phyloP scores from a whole-genome alignment of 352 stramenopile species.

The Phytopythium sindhum region DNA sequence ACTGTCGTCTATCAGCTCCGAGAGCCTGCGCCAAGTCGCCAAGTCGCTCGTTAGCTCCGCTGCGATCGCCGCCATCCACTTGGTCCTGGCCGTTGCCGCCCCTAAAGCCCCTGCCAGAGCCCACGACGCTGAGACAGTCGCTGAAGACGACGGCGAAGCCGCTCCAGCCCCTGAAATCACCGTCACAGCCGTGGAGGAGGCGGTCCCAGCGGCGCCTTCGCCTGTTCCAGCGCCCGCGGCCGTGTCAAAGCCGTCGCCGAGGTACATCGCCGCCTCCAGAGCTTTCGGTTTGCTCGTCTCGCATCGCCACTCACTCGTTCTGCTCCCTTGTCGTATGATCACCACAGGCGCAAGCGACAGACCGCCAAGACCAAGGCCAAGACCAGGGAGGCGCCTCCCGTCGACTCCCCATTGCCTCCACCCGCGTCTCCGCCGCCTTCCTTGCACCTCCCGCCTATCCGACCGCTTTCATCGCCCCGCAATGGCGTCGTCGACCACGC shows the following conservation, averaged over 20 bases:
- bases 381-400: background rate
- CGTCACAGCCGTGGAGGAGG: background rate
- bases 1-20: background rate
- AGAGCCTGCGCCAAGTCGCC: background rate
- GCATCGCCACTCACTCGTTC: background rate
- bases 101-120: background rate
- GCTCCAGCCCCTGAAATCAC: background rate
- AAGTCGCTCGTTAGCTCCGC: background rate
- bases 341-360: slow-evolving; percentile 1
- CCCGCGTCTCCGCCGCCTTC: background rate
- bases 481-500: background rate
- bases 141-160: background rate
- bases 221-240: background rate
- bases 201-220: background rate
- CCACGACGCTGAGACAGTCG: background rate
- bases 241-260: background rate
- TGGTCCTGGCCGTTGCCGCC: background rate
- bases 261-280: background rate
- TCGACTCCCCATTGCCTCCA: background rate
- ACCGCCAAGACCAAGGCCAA: background rate
- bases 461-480: background rate
- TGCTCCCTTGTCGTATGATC: background rate
- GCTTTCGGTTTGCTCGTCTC: background rate
- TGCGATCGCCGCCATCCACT: background rate
- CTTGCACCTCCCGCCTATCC: background rate